A percentile compares a stretch with the other conserved stretches of the same genome.
phyloP scores from a whole-genome alignment of 148 eudicot species.

The Salicornia ramosissima region DNA sequence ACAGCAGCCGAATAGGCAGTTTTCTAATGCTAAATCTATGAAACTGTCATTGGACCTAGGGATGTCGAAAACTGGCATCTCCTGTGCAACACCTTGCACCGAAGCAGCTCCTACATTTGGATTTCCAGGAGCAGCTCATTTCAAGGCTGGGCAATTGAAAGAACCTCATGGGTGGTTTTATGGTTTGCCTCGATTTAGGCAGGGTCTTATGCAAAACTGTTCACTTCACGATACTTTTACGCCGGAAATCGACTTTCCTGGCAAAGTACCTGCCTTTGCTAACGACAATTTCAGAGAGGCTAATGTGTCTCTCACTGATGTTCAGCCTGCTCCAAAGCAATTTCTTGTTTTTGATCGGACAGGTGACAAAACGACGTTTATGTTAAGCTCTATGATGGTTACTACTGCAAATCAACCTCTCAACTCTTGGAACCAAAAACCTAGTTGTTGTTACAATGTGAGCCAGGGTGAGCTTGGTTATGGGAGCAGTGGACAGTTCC shows the following conservation, averaged over 20 bases:
- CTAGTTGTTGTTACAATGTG: constrained; percentile 16
- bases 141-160: constrained; percentile 34
- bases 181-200: constrained; percentile 42
- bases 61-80: constrained; percentile 31
- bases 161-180: constrained; percentile 51
- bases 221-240: constrained; percentile 11
- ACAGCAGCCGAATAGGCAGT: constrained; percentile 36
- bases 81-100: constrained; percentile 32
- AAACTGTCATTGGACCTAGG: constrained; percentile 36
- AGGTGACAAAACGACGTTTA: constrained; percentile 68
- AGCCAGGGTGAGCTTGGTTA: constrained; percentile 21
- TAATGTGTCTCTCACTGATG: constrained; percentile 13
- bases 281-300: constrained; percentile 15
- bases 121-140: constrained; percentile 28
- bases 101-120: constrained; percentile 30
- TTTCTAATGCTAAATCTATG: constrained; percentile 32
- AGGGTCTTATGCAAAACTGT: constrained; percentile 29
- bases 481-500: constrained; percentile 13
- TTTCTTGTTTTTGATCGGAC: constrained; percentile 92
- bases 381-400: constrained; percentile 48
- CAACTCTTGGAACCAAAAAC: constrained; percentile 35
- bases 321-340: constrained; percentile 41
- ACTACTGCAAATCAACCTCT: constrained; percentile 34
- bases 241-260: constrained; percentile 1
- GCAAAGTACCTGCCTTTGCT: constrained; percentile 24